phyloP scores from a whole-genome alignment of 441 rosid genomes.

The Bruguiera hainesii region DNA sequence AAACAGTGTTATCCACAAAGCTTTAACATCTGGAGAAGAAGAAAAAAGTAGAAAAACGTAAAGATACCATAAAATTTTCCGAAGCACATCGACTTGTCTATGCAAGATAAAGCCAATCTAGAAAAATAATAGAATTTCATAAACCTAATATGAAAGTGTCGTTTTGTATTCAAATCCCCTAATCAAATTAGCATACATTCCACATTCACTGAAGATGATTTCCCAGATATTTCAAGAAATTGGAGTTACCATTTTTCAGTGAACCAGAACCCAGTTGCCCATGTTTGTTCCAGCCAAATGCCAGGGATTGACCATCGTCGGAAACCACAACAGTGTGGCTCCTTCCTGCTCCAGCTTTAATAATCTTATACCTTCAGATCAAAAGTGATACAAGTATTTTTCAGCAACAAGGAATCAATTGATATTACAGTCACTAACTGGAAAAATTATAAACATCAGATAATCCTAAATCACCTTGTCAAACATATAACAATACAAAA shows the following conservation, averaged over 20 bases:
- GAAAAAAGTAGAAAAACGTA: background rate
- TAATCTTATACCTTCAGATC: constrained; percentile 62
- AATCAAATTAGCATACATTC: background rate
- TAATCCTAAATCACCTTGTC: too few relatives aligned
- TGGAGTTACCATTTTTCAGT: constrained; percentile 56
- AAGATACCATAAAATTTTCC: background rate
- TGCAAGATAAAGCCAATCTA: background rate
- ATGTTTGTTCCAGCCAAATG: constrained; percentile 97
- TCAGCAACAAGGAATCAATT: background rate
- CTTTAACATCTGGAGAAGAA: background rate
- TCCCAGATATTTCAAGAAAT: constrained; percentile 5
- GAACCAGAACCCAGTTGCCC: constrained; percentile 95
- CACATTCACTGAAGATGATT: background rate
- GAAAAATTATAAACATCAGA: background rate
- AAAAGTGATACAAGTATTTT: background rate
- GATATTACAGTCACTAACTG: background rate
- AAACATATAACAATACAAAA: too few relatives aligned
- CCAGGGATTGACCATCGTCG: constrained; percentile 70
- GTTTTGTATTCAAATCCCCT: background rate
- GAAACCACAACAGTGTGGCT: constrained; percentile 82
- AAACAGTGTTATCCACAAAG: constrained; percentile 11
- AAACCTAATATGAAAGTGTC: background rate
- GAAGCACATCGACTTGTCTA: background rate
- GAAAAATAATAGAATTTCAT: background rate
- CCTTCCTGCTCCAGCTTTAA: constrained; percentile 74